Evolutionary conservation across 768 basidiomycete genomes (phyloP), one percentile per base, ranked within the genome.

Genomic region (Naganishia kalamii): DNA sequence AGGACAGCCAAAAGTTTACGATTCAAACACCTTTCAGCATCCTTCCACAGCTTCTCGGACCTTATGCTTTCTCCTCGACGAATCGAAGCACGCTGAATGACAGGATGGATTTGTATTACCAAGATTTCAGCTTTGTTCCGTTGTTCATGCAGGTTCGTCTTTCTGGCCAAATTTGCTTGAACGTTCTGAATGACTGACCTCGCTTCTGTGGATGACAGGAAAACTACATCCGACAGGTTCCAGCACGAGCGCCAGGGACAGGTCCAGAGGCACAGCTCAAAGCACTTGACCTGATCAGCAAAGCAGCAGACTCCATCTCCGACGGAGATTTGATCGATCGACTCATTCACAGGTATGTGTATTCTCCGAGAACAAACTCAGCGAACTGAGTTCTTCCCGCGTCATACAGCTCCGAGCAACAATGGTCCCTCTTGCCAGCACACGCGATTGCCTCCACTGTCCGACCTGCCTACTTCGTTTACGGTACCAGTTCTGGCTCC

Each of bases 81-180:
- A 84, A 87, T 29, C 84, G 88, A 57, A 86, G 91, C 75, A 86
- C 89, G 0, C 81, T 98, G 2, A 85, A 84, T 32, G 91, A 97
- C 69, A 97, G 97, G 80, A 89, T 94, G 81, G 94, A 97, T 60
- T 77, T 90, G 66, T 99, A 98, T 78, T 99, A 97, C 80, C 92
- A 96, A 65, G 96, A 99, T 72, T 89, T 91, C 74, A 85, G 88
- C 0, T 92, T 97, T 70, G 84, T 98, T 51, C 96, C 96, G 0
- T 79, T 99, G 33, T 98, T 99, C 77, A 88, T 98, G 49, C 92
- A 96, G 83, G 92, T 90, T 47, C n/a, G 77, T 68, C 48, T 19
- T 19, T 2, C 4, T 64, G 3, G 23, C 13, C 13, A 41, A 15
- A 52, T 19, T 13, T 52, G 7, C 17, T 15, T 13, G 2, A 13